A percentile compares a stretch with the other conserved stretches of the same genome.
Evolutionary conservation across 83 land plant genomes (phyloP).

Genomic region (Picea abies): DNA sequence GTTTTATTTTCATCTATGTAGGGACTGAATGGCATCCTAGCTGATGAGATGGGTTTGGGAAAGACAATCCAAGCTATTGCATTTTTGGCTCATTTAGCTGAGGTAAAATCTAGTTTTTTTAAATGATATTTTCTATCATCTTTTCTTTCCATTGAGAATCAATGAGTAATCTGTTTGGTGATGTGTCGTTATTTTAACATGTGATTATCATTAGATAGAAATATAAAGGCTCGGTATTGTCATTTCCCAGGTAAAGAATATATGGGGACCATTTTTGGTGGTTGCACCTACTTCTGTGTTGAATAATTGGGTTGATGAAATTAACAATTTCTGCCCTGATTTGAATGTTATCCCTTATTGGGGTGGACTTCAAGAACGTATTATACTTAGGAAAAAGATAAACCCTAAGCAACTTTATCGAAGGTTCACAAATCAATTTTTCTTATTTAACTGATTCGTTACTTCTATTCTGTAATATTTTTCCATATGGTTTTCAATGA

Average conservation of each 20-base stretch:
- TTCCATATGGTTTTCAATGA: too few species aligned
- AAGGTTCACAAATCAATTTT: too few species aligned
- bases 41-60: slow-evolving; percentile 99
- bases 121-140: not conserved
- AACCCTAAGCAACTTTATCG: slow-evolving; percentile 55
- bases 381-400: slow-evolving; percentile 79
- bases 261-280: too few species aligned
- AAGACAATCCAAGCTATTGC: slow-evolving; percentile 99
- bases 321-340: slow-evolving; percentile 90
- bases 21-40: slow-evolving; percentile 99
- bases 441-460: too few species aligned
- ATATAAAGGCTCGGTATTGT: too few species aligned
- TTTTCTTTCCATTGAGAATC: too few species aligned
- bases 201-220: not conserved
- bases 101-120: slow-evolving; percentile 41
- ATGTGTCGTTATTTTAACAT: not conserved
- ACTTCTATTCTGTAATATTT: too few species aligned
- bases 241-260: slow-evolving; percentile 62
- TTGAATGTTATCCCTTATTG: slow-evolving; percentile 93
- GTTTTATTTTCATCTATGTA: slow-evolving; percentile 21
- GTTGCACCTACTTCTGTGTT: too few species aligned
- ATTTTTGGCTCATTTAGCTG: slow-evolving; percentile 98
- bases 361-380: slow-evolving; percentile 71
- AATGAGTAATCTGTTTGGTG: too few species aligned
- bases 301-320: not conserved